Evolutionary conservation across 192 early-diverging fungal species (phyloP).

Genomic region (Cetraspora pellucida): DNA sequence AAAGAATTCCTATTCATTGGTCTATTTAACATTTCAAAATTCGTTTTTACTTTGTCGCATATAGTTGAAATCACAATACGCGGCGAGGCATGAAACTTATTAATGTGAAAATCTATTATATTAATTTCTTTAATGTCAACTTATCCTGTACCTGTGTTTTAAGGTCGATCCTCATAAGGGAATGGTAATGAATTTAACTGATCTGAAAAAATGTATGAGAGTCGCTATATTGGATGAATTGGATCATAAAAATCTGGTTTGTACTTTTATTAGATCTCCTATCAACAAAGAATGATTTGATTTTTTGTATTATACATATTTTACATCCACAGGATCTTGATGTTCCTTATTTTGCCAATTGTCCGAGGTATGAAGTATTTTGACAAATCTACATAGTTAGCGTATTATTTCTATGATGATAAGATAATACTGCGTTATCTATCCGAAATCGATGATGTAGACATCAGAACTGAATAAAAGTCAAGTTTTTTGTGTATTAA

Average conservation of each 20-base stretch:
- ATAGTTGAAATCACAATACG: slow-evolving; percentile 72
- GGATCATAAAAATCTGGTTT: slow-evolving; percentile 85
- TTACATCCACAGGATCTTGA: slow-evolving; percentile 67
- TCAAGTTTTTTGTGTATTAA: background rate
- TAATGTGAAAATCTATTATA: slow-evolving; percentile 21
- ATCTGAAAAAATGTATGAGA: slow-evolving; percentile 80
- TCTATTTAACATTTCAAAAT: background rate
- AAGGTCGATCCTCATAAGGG: slow-evolving; percentile 76
- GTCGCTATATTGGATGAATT: slow-evolving; percentile 71
- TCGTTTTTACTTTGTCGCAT: background rate
- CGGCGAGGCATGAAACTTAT: slow-evolving; percentile 56
- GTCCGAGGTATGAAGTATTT: slow-evolving; percentile 54
- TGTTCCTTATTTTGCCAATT: slow-evolving; percentile 71
- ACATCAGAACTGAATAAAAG: background rate
- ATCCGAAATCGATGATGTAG: background rate
- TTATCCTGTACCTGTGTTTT: background rate
- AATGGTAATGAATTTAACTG: slow-evolving; percentile 84
- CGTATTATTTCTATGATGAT: background rate
- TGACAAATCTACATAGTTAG: no score
- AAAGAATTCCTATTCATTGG: background rate
- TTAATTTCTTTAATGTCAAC: background rate
- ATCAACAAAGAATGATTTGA: background rate
- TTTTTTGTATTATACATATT: background rate
- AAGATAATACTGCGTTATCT: background rate
- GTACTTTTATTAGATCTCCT: background rate